phyloP scores from a whole-genome alignment of 2,329 filamentous ascomycete genomes.

The Calycina herbarum region DNA sequence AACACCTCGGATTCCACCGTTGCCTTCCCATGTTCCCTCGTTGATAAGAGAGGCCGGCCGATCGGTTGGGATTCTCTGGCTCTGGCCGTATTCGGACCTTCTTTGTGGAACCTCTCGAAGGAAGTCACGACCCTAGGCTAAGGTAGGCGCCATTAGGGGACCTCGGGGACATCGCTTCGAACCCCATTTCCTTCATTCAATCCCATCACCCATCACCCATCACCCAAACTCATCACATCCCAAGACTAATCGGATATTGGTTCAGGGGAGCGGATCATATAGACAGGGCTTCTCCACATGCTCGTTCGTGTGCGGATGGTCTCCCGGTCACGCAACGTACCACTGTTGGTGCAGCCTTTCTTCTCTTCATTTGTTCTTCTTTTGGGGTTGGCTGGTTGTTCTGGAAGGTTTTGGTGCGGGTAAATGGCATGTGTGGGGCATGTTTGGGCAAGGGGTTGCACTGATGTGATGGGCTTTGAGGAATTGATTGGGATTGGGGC shows the following conservation, averaged over 20 bases:
- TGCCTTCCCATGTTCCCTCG: background rate
- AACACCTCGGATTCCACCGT: conserved; percentile 1
- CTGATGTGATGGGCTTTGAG: background rate
- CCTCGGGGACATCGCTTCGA: background rate
- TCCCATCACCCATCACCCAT: too few species aligned
- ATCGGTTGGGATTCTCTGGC: background rate
- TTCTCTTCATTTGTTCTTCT: background rate
- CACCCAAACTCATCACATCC: too few species aligned
- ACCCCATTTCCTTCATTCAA: background rate
- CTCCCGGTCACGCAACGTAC: background rate
- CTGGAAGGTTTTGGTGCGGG: background rate
- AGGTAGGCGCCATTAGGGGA: background rate
- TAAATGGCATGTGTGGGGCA: conserved; percentile 1
- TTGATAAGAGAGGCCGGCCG: background rate
- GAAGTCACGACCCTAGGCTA: background rate
- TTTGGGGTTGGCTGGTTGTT: background rate
- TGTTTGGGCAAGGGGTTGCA: too few species aligned
- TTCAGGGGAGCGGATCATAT: background rate
- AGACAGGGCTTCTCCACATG: conserved; percentile 4
- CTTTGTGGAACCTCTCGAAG: background rate
- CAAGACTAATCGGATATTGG: background rate
- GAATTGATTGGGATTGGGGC: background rate
- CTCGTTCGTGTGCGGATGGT: background rate
- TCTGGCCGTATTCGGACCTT: background rate
- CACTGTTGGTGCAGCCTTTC: background rate